Base-by-base conservation (phyloP, 805 yeast genomes). In the Barnettozyma wickerhamii region DNA sequence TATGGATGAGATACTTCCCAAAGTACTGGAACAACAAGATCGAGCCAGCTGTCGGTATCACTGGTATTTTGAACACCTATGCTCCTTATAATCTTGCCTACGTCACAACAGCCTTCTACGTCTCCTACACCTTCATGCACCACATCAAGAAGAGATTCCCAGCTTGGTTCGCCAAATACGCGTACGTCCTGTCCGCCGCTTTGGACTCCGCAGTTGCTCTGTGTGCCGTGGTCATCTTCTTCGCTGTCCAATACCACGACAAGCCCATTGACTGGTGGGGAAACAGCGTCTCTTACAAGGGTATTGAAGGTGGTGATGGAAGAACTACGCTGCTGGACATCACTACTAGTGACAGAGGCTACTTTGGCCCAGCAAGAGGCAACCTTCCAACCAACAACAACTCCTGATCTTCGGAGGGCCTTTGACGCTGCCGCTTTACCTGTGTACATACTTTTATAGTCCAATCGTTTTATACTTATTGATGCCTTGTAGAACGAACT, bases 241-340 rank as follows among this genome's bases (percentile, higher is more conserved):
- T 77, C 52, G 60, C 74, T 1, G 69, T 70, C 4, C 63, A 65
- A 43, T 76, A 68, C 51, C 67, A 74, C 35, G 62, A 65, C 3
- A 64, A 61, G 20, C 46, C 54, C 4, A 38, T 79, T 12, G 46
- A 60, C 30, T 81, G 88, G 88, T 81, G 88, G 88, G 88, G 88
- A 1, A 79, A 77, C 42, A 57, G 44, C n/a, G 70, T 68, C 10
- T 30, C 54, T 1, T 53, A 48, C 36, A 48, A 35, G 1, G 75
- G 75, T 41, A 40, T 61, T 30, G 75, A 71, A 34, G 67, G 63
- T 30, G 62, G 59, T 30, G 26, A 19, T 14, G 30, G 31, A 7
- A 17, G 23, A 34, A 14, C 17, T 26, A 21, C 28, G 3, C 31
- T 31, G 7, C 15, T 24, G 6, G 19, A 26, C 10, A n/a, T 37